Evolutionary conservation across 331 rosid genomes (phyloP).

Genomic region (Stylosanthes scabra): DNA sequence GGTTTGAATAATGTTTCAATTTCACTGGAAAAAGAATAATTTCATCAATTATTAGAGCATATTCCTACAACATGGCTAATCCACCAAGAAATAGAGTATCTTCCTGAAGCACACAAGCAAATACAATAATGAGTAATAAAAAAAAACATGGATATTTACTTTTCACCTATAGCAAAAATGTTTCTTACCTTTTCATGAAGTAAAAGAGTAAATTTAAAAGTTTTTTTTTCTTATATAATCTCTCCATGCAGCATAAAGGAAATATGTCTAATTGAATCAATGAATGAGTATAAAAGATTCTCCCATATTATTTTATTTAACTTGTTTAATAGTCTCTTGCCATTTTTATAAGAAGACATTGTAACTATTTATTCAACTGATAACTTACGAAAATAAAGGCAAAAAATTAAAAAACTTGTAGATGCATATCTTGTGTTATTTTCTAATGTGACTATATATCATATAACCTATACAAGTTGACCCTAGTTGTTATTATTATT

Average conservation of each 20-base stretch:
- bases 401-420: not conserved
- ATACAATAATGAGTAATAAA: conserved; percentile 28
- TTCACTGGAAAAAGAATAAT: not conserved
- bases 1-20: too few species aligned
- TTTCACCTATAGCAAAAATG: conserved; percentile 36
- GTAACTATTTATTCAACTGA: conserved; percentile 28
- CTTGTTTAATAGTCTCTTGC: not conserved
- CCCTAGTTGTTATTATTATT: conserved; percentile 3
- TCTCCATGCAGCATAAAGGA: conserved; percentile 43
- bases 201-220: conserved; percentile 35
- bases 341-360: conserved; percentile 17
- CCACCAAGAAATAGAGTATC: not conserved
- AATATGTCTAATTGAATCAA: conserved; percentile 47
- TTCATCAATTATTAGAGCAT: conserved; percentile 20
- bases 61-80: not conserved
- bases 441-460: conserved; percentile 25
- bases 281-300: conserved; percentile 44
- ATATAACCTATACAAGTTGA: conserved; percentile 30
- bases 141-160: conserved; percentile 41
- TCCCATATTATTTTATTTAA: conserved; percentile 42
- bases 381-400: conserved; percentile 33
- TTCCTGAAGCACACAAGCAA: conserved; percentile 28
- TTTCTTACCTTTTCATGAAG: conserved; percentile 41
- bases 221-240: conserved; percentile 32
- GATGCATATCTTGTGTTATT: conserved; percentile 30